A percentile compares a stretch with the other conserved stretches of the same genome.
Conservation (phyloP, 73 alveolate species). For the Tetrahymena elliotti region DNA sequence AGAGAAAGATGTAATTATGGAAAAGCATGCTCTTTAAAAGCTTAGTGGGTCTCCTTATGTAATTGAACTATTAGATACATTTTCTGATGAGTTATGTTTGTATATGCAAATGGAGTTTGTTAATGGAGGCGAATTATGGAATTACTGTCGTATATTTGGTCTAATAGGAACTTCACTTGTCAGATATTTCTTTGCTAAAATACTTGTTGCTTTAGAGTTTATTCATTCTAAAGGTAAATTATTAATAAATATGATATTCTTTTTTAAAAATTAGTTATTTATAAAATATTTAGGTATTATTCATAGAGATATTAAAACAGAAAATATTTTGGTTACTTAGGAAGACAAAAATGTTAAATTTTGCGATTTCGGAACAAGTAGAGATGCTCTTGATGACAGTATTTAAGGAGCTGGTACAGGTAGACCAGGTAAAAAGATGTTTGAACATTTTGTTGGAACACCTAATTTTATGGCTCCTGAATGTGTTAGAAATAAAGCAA, state of each 20-base stretch:
- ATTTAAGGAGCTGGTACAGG: slow-evolving; percentile 48
- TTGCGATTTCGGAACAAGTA: slow-evolving; percentile 49
- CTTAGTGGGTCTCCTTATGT: slow-evolving; percentile 24
- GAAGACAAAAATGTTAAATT: slow-evolving; percentile 13
- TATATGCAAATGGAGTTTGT: slow-evolving; percentile 36
- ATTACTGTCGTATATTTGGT: slow-evolving; percentile 41
- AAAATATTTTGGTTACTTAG: slow-evolving; percentile 36
- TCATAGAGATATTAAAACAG: slow-evolving; percentile 57
- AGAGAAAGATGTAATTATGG: slow-evolving; percentile 52
- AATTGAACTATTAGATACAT: slow-evolving; percentile 29
- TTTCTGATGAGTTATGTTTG: slow-evolving; percentile 38
- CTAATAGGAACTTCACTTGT: neutral
- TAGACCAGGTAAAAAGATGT: slow-evolving; percentile 25
- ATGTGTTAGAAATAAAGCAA: slow-evolving; percentile 48
- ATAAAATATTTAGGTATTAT: slow-evolving; percentile 10
- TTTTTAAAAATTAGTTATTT: neutral
- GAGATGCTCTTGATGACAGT: slow-evolving; percentile 39
- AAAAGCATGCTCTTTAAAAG: slow-evolving; percentile 44
- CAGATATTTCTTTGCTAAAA: neutral
- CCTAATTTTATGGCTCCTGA: slow-evolving; percentile 64
- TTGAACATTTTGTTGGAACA: slow-evolving; percentile 55
- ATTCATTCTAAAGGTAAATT: neutral
- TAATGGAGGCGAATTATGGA: slow-evolving; percentile 49
- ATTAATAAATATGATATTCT: neutral
- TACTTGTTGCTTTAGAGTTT: slow-evolving; percentile 1